Conservation (phyloP, 306 rosid genomes). For the Urtica urens region DNA sequence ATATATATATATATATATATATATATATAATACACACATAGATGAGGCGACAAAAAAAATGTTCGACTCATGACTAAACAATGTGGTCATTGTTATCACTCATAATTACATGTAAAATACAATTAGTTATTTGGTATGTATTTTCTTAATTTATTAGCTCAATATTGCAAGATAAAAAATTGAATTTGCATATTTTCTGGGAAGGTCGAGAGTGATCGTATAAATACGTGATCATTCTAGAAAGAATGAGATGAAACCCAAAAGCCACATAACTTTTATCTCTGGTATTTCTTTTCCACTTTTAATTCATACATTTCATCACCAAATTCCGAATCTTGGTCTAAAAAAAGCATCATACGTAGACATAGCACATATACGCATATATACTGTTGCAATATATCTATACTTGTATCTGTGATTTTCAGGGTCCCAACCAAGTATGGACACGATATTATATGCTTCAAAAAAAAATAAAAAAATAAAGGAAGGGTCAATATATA, state of each 20-base stretch:
- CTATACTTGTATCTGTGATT: not conserved
- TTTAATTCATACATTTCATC: constrained; percentile 7
- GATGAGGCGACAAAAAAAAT: too few species aligned
- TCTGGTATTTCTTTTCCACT: not conserved
- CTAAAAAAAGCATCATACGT: constrained; percentile 1
- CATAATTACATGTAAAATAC: too few species aligned
- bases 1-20: too few species aligned
- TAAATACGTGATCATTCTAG: not conserved
- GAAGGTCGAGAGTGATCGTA: constrained; percentile 16
- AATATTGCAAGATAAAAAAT: too few species aligned
- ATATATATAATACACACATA: too few species aligned
- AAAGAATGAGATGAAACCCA: constrained; percentile 14
- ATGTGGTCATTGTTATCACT: too few species aligned
- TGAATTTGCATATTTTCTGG: too few species aligned
- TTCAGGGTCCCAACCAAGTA: constrained; percentile 11
- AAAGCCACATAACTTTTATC: constrained; percentile 21
- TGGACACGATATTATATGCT: constrained; percentile 27
- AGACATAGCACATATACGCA: not conserved
- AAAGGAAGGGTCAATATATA: constrained; percentile 1
- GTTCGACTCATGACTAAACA: too few species aligned
- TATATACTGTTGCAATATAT: not conserved
- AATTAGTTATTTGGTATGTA: too few species aligned
- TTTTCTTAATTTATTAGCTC: too few species aligned
- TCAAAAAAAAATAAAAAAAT: too few species aligned
- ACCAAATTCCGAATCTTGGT: constrained; percentile 25